Base-by-base conservation (phyloP, 1,284 basidiomycete species). In the Cystobasidium slooffiae region DNA sequence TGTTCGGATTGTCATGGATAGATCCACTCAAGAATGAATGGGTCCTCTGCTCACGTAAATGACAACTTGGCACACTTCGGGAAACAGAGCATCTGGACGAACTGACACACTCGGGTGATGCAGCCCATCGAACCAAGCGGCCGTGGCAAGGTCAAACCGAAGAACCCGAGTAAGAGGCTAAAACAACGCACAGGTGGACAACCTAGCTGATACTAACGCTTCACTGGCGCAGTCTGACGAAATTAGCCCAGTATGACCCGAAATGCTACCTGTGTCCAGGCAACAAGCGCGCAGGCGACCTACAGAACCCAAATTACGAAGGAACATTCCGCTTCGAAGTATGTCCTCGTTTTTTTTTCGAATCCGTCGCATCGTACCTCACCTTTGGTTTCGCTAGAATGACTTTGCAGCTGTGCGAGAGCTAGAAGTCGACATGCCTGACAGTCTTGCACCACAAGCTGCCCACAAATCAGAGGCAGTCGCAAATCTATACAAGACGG, bases 241-340 rank as follows among this genome's bases (percentile, higher is more conserved):
- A 61, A 4, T 84, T 91, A 1, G 91, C 91, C 0, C 75, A 86
- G 51, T 89, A 94, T 81, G 94, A 97, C 79, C 85, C 88, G 5
- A 83, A 85, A 51, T 98, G 95, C 81, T 96, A 94, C 82, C 88
- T 97, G 55, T 98, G 95, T 80, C 94, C 95, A 0, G 89, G 93
- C 18, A 97, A 97, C 81, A 80, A 83, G 31, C 88, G 95, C n/a
- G 88, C 90, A 0, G 89, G 89, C 6, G 94, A 93, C 0, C 83
- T 87, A 74, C 81, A 82, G 73, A 97, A 94, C 80, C 89, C 88
- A 1, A 76, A 83, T 14, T 97, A 94, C 83, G 82, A 84, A 6
- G 83, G 87, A 20, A 94, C 91, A 1, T 89, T 86, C 68, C 79
- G 80, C 8, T 81, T 81, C 47, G 80, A 81, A 76, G 80, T 81